Conservation (phyloP, 148 eudicot species). For the Tetragonia tetragonoides region DNA sequence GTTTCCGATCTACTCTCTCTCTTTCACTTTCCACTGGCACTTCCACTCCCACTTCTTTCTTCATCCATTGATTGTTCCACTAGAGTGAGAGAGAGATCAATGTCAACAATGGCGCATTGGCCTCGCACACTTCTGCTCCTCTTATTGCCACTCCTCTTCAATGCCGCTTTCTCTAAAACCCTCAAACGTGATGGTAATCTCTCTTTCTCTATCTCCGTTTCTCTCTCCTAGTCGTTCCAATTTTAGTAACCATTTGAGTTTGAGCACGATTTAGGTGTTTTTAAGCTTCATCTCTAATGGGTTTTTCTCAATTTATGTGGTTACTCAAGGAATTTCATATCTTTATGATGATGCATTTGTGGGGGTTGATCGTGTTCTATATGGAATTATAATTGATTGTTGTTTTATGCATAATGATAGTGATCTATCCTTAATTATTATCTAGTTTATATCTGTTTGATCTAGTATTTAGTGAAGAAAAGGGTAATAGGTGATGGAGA, state of each 20-base stretch:
- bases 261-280: not conserved
- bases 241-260: not conserved
- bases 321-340: not conserved
- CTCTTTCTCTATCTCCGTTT: not conserved
- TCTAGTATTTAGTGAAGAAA: too few relatives aligned
- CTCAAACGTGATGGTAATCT: constrained; percentile 58
- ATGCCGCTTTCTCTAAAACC: constrained; percentile 44
- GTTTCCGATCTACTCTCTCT: not conserved
- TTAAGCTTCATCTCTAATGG: not conserved
- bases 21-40: too few relatives aligned
- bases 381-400: too few relatives aligned
- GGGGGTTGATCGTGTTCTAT: too few relatives aligned
- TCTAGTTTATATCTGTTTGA: too few relatives aligned
- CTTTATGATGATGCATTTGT: not conserved
- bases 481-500: too few relatives aligned
- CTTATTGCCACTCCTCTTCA: constrained; percentile 35
- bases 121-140: constrained; percentile 26
- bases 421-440: too few relatives aligned
- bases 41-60: not conserved
- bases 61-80: not conserved
- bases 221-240: not conserved
- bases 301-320: too few relatives aligned
- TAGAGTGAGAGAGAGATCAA: not conserved
- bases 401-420: too few relatives aligned
- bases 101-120: constrained; percentile 34